Evolutionary conservation across 192 early-diverging fungal genomes (phyloP).

Genomic region (Backusella parvicylindrica): DNA sequence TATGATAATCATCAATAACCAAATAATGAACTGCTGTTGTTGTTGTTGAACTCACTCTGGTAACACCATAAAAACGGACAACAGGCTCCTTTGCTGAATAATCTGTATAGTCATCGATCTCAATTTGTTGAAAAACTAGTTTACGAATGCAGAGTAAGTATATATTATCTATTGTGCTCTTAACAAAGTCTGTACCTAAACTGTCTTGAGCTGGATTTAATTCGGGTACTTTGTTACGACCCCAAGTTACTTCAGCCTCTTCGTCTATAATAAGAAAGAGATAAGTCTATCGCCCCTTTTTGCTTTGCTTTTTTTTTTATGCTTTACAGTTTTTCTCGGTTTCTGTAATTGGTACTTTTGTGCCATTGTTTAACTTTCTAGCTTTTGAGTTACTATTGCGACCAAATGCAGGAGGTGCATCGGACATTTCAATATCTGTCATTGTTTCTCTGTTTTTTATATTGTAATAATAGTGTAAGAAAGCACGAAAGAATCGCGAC

Average conservation of each 20-base stretch:
- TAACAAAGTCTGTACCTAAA: not conserved
- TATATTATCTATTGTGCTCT: no score
- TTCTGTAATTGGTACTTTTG: not conserved
- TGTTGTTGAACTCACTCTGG: slow-evolving; percentile 49
- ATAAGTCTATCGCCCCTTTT: not conserved
- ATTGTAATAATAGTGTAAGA: not conserved
- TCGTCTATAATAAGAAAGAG: not conserved
- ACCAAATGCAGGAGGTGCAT: not conserved
- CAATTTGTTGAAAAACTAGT: slow-evolving; percentile 96
- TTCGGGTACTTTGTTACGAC: not conserved
- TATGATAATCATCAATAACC: not conserved
- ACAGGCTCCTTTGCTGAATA: slow-evolving; percentile 46
- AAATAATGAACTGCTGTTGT: not conserved
- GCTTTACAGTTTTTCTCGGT: not conserved
- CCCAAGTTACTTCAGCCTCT: not conserved
- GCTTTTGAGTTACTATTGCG: not conserved
- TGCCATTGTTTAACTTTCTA: not conserved
- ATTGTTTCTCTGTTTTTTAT: slow-evolving; percentile 4
- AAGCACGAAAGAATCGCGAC: not conserved
- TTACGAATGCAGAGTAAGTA: not conserved
- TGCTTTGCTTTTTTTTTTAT: not conserved
- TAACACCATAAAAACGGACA: slow-evolving; percentile 84
- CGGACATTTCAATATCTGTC: not conserved
- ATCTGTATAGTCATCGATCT: slow-evolving; percentile 82
- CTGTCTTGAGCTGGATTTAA: not conserved